Percentiles rank a stretch among this genome's conserved stretches.
These are phyloP conservation scores for Aspergillus candidus DNA, from an alignment of 2,329 filamentous ascomycete genomes.

Conservation along the genomic window DNA sequence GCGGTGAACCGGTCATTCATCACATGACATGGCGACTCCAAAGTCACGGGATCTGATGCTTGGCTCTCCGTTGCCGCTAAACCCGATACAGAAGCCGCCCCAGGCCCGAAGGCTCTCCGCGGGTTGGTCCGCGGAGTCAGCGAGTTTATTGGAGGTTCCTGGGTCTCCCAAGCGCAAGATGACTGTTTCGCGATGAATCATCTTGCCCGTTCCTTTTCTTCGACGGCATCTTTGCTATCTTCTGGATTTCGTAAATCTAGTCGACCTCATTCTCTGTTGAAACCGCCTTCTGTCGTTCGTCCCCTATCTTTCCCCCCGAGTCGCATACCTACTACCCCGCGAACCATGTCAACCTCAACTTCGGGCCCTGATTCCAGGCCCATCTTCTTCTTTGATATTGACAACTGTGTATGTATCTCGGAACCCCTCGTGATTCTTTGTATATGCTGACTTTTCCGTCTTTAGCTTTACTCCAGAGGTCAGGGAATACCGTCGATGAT, in stretches of 20 bases:
- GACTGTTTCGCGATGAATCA: no score
- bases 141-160: no score
- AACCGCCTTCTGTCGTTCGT: neutral
- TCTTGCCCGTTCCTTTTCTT: no score
- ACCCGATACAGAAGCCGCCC: no score
- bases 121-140: no score
- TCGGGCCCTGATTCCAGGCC: slow-evolving; percentile 38
- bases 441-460: slow-evolving; percentile 9
- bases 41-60: no score
- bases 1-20: no score
- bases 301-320: neutral
- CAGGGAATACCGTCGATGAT: slow-evolving; percentile 21
- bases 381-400: slow-evolving; percentile 82
- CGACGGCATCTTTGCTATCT: no score
- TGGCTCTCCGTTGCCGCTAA: no score
- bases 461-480: slow-evolving; percentile 77
- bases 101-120: no score
- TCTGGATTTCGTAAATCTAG: neutral
- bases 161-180: no score
- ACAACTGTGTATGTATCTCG: slow-evolving; percentile 68
- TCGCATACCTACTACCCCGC: slow-evolving; percentile 4
- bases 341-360: slow-evolving; percentile 18
- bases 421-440: neutral
- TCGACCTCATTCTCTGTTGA: neutral
- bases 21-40: no score